Evolutionary conservation across 2,329 filamentous ascomycete species (phyloP).

Genomic region (Cercospora janseana): DNA sequence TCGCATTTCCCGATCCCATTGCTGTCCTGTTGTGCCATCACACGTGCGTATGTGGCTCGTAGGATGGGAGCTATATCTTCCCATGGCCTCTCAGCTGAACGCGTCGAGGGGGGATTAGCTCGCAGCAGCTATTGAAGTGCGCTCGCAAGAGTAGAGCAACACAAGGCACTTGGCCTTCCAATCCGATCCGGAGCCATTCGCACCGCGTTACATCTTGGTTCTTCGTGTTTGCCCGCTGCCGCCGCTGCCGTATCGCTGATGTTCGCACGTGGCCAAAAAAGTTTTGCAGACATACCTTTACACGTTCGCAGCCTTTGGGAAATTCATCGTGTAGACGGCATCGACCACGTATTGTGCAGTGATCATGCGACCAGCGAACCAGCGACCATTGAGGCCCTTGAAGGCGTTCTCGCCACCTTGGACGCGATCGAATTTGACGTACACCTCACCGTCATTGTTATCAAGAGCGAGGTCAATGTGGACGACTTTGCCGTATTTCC

Average conservation of each 20-base stretch:
- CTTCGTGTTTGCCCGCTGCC: too few species aligned
- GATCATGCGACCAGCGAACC: constrained; percentile 90
- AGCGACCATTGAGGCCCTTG: constrained; percentile 94
- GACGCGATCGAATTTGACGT: constrained; percentile 96
- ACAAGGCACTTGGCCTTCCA: background rate
- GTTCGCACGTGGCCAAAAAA: background rate
- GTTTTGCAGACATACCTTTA: constrained; percentile 13
- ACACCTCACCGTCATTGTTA: constrained; percentile 93
- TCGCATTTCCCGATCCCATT: background rate
- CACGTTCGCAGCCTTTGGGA: constrained; percentile 36
- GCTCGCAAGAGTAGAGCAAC: too few species aligned
- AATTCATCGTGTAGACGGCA: constrained; percentile 74
- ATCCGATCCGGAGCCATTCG: background rate
- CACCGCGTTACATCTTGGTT: too few species aligned
- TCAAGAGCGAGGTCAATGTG: constrained; percentile 81
- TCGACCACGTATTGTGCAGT: constrained; percentile 95
- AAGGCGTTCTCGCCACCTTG: constrained; percentile 96
- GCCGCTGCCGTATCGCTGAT: background rate
- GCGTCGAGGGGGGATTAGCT: too few species aligned
- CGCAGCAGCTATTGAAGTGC: too few species aligned
- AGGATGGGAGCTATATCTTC: background rate
- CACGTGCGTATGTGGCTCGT: background rate
- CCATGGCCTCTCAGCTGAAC: too few species aligned
- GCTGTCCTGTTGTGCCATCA: background rate
- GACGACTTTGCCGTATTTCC: constrained; percentile 94